These are phyloP conservation scores for Aeminium ludgeri DNA, from an alignment of 495 filamentous ascomycete species.

Conservation along the genomic window DNA sequence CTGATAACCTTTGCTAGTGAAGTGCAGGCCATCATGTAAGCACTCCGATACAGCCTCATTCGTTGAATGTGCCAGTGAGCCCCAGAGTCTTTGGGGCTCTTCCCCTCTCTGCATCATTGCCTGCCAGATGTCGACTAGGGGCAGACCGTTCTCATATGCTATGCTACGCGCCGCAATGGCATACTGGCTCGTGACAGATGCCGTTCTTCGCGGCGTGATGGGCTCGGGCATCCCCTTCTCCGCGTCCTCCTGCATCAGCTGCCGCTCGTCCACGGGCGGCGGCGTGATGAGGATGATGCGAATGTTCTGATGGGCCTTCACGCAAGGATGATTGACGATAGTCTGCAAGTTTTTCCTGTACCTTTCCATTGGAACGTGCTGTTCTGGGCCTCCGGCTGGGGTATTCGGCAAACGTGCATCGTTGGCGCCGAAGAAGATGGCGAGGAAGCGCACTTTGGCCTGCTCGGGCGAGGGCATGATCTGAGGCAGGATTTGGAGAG, in stretches of 20 bases:
- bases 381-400: constrained; percentile 30
- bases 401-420: constrained; percentile 50
- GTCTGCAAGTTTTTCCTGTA: constrained; percentile 54
- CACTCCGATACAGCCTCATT: constrained; percentile 29
- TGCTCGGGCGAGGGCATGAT: constrained; percentile 39
- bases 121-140: constrained; percentile 59
- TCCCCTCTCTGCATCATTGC: constrained; percentile 46
- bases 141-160: constrained; percentile 42
- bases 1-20: constrained; percentile 42
- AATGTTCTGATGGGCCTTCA: constrained; percentile 46
- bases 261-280: constrained; percentile 66
- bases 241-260: constrained; percentile 36
- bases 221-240: constrained; percentile 23
- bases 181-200: constrained; percentile 48
- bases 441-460: constrained; percentile 49
- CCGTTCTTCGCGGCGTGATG: constrained; percentile 38
- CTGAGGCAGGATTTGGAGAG: constrained; percentile 37
- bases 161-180: constrained; percentile 52
- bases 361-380: constrained; percentile 55
- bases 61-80: constrained; percentile 12
- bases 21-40: constrained; percentile 50
- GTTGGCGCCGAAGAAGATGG: constrained; percentile 76
- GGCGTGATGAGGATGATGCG: constrained; percentile 62
- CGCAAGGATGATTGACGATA: constrained; percentile 51
- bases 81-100: constrained; percentile 34